Base-by-base conservation (phyloP, 2,329 filamentous ascomycete species). In the Nannizziopsis arthrosporioides region DNA sequence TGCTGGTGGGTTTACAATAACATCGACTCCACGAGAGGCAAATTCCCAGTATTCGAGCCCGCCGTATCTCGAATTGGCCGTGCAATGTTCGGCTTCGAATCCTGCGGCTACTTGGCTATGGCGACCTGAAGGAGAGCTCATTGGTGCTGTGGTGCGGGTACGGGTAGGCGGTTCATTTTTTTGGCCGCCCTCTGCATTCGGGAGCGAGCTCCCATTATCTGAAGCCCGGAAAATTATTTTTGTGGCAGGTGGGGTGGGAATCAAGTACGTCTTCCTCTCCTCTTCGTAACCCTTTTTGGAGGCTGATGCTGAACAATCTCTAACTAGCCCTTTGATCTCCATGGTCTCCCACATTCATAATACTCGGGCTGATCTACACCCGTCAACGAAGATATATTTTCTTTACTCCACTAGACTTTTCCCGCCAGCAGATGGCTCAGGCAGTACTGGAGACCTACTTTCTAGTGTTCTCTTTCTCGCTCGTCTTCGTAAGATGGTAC, bases 1-100 rank as follows among this genome's bases (percentile, higher is more conserved):
- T 61, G 81, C 85, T 2, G 88, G 88, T 31, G 88, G 88, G 50
- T 94, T 94, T 70, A 94, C 87, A 37, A 84, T 94, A 54, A 90
- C 86, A 5, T 92, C 85, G 1, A 69, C 82, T 0, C 86, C 86
- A 0, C 74, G 73, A 37, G 68, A 73, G 47, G 74, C 77, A 56
- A 63, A n/a, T 59, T 55, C 58, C 7, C 56, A 57, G 19, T 42
- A 52, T 41, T 44, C 56, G 1, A 36, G 50, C 34, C 6, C 38
- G 12, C 68, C 69, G 1, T 85, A 82, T 63, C 66, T 93, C 41
- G 87, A 94, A 63, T 75, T 94, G 5, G 87, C 87, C 0, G 75
- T 94, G 17, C 85, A 92, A 59, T 69, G 74, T 27, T 83, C 84
- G 1, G 78, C 81, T 0, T 39, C 36, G 12, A 93, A 88, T 56